phyloP scores from a whole-genome alignment of 2,329 filamentous ascomycete species.

The Aspergillus novoparasiticus region DNA sequence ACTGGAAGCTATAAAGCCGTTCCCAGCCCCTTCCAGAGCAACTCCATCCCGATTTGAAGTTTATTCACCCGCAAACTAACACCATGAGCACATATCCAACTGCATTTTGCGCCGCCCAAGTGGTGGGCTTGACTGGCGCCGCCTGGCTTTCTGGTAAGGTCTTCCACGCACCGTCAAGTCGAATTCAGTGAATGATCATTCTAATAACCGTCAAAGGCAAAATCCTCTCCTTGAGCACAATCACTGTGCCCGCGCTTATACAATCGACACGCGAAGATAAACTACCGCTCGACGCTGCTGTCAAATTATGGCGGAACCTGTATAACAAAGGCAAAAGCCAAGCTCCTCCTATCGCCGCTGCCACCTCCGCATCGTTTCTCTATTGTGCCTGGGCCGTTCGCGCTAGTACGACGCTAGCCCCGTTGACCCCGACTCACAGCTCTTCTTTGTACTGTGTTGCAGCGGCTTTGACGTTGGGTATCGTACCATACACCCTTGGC shows the following conservation, averaged over 20 bases:
- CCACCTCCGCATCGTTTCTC: constrained; percentile 25
- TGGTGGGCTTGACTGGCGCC: constrained; percentile 31
- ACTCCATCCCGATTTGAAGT: neutral
- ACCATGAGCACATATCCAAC: constrained; percentile 23
- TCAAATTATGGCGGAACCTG: constrained; percentile 23
- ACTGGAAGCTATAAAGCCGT: constrained; percentile 1
- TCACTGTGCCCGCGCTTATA: constrained; percentile 30
- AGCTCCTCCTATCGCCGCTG: constrained; percentile 29
- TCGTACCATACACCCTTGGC: constrained; percentile 37
- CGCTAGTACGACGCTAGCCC: constrained; percentile 14
- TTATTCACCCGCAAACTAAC: neutral
- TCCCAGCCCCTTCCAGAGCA: neutral
- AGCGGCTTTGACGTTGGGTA: constrained; percentile 31
- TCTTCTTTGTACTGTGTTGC: constrained; percentile 28
- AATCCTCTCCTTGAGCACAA: constrained; percentile 30
- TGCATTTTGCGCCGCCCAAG: constrained; percentile 30
- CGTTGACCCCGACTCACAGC: constrained; percentile 14
- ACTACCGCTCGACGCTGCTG: constrained; percentile 12
- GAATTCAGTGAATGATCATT: neutral
- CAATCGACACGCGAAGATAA: constrained; percentile 15
- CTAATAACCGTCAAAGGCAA: constrained; percentile 20
- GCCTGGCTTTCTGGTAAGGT: constrained; percentile 33
- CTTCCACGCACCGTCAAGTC: neutral
- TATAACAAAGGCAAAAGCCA: constrained; percentile 26
- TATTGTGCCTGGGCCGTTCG: constrained; percentile 34